A percentile compares a stretch with the other conserved stretches of the same genome.
Evolutionary conservation across 1,284 basidiomycete species (phyloP).

Genomic region (Fomitopsis pinicola): DNA sequence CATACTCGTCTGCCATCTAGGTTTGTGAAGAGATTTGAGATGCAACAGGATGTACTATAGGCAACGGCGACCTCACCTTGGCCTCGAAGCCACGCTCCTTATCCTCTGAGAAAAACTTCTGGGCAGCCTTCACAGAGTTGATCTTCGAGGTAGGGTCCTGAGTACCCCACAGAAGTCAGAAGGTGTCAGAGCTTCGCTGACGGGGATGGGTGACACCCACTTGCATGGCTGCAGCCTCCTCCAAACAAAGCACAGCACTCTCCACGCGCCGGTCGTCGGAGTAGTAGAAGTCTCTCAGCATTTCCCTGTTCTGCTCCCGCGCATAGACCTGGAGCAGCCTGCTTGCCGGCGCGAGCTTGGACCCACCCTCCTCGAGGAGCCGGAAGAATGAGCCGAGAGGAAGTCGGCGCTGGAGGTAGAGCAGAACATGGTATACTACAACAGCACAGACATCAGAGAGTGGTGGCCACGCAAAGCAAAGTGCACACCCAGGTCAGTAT

Average conservation of each 20-base stretch:
- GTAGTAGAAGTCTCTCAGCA: slow-evolving; percentile 96
- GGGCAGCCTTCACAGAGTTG: slow-evolving; percentile 73
- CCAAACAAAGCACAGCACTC: slow-evolving; percentile 81
- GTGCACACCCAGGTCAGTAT: slow-evolving; percentile 84
- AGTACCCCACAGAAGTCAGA: neutral
- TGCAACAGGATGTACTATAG: neutral
- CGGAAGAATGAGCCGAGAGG: slow-evolving; percentile 93
- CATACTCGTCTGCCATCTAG: slow-evolving; percentile 89
- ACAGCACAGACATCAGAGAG: neutral
- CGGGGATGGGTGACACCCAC: slow-evolving; percentile 35
- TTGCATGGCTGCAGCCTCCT: slow-evolving; percentile 67
- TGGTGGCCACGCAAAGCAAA: neutral
- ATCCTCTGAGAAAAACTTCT: slow-evolving; percentile 93
- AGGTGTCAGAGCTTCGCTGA: neutral
- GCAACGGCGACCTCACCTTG: slow-evolving; percentile 50
- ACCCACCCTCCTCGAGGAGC: slow-evolving; percentile 86
- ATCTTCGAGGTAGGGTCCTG: slow-evolving; percentile 73
- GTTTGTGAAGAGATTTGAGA: neutral
- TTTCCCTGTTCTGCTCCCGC: slow-evolving; percentile 83
- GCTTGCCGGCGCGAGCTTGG: slow-evolving; percentile 68
- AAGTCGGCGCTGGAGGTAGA: slow-evolving; percentile 80
- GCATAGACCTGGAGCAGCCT: slow-evolving; percentile 85
- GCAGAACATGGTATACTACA: slow-evolving; percentile 85
- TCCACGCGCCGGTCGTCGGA: slow-evolving; percentile 95
- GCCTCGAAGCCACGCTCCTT: slow-evolving; percentile 89